phyloP scores from a whole-genome alignment of 768 basidiomycete genomes.

The Boletales sp. region DNA sequence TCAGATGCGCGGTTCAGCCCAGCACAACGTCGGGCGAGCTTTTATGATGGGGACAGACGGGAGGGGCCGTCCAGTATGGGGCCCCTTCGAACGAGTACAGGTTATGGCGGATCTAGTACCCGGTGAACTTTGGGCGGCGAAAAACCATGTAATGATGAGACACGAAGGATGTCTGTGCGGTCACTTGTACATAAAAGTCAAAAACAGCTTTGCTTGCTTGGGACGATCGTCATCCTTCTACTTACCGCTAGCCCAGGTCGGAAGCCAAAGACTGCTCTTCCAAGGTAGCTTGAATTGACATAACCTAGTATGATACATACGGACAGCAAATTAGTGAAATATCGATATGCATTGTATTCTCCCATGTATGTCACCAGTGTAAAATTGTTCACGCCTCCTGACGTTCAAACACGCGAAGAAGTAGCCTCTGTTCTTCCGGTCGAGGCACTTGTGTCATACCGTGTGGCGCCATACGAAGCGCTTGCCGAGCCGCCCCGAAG shows the following conservation, averaged over 20 bases:
- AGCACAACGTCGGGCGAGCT: conserved; percentile 22
- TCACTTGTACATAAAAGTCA: conserved; percentile 1
- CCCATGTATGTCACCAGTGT: not conserved
- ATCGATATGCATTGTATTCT: conserved; percentile 8
- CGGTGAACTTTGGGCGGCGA: conserved; percentile 38
- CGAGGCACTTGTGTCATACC: conserved; percentile 5
- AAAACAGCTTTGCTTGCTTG: not conserved
- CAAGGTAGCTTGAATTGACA: no score
- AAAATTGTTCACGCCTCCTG: not conserved
- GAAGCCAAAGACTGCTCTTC: no score
- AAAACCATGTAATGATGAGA: not conserved
- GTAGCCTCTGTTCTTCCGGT: conserved; percentile 4
- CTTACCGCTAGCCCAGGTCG: no score
- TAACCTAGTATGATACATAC: not conserved
- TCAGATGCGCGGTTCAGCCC: conserved; percentile 31
- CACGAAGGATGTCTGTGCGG: not conserved
- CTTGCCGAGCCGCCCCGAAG: conserved; percentile 31
- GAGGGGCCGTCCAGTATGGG: conserved; percentile 72
- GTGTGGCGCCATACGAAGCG: conserved; percentile 15
- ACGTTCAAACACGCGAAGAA: conserved; percentile 1
- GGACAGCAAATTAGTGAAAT: conserved; percentile 13
- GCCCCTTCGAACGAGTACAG: conserved; percentile 71
- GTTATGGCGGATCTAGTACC: conserved; percentile 73
- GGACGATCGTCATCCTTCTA: no score
- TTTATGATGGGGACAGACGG: conserved; percentile 48